phyloP scores from a whole-genome alignment of 257 asterid species.

The Linderniella brevidens region DNA sequence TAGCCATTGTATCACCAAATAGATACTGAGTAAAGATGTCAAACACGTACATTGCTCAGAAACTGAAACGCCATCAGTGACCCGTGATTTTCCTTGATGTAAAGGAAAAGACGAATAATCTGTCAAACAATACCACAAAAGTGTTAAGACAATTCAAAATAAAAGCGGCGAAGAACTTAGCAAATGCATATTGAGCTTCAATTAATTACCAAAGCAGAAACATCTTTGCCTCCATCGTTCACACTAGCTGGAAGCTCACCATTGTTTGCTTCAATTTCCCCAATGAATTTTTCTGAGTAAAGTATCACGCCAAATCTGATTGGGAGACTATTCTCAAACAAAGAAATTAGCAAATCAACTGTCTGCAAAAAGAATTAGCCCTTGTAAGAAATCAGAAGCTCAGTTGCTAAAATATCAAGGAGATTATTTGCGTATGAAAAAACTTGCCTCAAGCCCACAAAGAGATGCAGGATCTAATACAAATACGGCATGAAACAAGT shows the following conservation, averaged over 20 bases:
- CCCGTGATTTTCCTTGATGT: conserved; percentile 80
- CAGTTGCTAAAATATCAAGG: no score
- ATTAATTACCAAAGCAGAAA: conserved; percentile 71
- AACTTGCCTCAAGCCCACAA: conserved; percentile 83
- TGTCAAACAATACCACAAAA: conserved; percentile 24
- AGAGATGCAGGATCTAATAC: conserved; percentile 79
- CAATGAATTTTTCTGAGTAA: conserved; percentile 56
- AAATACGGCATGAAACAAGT: conserved; percentile 83
- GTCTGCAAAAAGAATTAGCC: conserved; percentile 27
- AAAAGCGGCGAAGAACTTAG: conserved; percentile 8
- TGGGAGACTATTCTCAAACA: conserved; percentile 78
- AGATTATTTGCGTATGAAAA: no score
- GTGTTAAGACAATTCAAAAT: conserved; percentile 14
- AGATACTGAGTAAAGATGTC: conserved; percentile 13
- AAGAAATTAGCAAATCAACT: conserved; percentile 52
- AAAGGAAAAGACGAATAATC: conserved; percentile 72
- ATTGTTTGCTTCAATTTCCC: conserved; percentile 48
- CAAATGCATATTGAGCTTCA: conserved; percentile 4
- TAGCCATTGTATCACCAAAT: conserved; percentile 10
- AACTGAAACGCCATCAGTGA: conserved; percentile 67
- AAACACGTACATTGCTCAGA: conserved; percentile 64
- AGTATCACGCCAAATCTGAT: conserved; percentile 89
- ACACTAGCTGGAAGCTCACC: conserved; percentile 45
- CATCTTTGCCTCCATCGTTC: conserved; percentile 42
- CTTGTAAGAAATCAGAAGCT: no score